phyloP scores from a whole-genome alignment of 345 rosid genomes.

The Hibiscus syriacus region DNA sequence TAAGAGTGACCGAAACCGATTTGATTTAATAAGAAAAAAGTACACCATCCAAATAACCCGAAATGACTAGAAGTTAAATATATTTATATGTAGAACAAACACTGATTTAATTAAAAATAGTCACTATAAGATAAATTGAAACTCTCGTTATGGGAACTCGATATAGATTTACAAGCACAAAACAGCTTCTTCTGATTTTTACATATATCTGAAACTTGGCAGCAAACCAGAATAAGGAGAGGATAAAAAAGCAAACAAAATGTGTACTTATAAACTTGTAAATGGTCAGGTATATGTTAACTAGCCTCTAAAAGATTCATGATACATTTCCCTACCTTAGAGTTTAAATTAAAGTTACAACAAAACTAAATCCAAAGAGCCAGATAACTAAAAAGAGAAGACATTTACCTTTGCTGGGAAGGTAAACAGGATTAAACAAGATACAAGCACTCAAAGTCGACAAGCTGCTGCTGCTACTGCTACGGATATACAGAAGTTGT shows the following conservation, averaged over 20 bases:
- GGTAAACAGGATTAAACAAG: background rate
- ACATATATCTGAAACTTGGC: constrained; percentile 8
- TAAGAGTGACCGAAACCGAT: too few relatives aligned
- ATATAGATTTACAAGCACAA: constrained; percentile 80
- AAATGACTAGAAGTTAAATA: background rate
- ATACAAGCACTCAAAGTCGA: background rate
- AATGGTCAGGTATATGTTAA: background rate
- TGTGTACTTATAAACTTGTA: background rate
- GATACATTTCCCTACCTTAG: constrained; percentile 9
- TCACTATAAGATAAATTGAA: constrained; percentile 37
- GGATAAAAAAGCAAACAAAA: background rate
- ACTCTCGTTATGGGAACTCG: constrained; percentile 86
- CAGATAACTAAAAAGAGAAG: background rate
- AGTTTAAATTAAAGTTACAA: constrained; percentile 17
- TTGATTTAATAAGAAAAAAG: background rate
- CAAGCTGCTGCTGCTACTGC: background rate
- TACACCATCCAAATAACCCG: background rate
- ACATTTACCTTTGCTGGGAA: constrained; percentile 8
- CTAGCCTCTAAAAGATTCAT: constrained; percentile 5
- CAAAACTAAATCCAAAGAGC: constrained; percentile 5
- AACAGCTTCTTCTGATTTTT: constrained; percentile 41
- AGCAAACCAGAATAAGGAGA: background rate
- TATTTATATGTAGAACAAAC: too few relatives aligned
- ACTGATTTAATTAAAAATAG: too few relatives aligned
- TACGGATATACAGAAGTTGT: background rate